Evolutionary conservation across 495 filamentous ascomycete genomes (phyloP).

Genomic region (Lasiosphaeria miniovina): DNA sequence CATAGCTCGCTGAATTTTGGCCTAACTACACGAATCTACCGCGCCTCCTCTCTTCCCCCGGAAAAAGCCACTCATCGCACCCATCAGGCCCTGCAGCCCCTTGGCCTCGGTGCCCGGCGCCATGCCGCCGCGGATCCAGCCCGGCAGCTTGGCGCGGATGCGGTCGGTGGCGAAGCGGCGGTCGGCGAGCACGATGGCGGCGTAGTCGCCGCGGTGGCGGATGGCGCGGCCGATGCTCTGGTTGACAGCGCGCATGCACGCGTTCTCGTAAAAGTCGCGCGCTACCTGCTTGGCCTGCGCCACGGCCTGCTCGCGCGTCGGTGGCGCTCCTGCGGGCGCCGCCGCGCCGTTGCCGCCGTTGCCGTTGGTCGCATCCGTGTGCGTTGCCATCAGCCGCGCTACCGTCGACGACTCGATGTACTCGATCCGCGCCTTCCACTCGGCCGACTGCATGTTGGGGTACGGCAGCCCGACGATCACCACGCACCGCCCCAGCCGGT

Average conservation of each 20-base stretch:
- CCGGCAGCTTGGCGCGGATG: slow-evolving; percentile 76
- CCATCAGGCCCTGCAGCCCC: slow-evolving; percentile 53
- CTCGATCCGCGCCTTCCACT: slow-evolving; percentile 88
- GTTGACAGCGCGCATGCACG: slow-evolving; percentile 95
- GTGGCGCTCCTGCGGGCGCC: neutral
- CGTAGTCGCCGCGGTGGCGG: slow-evolving; percentile 82
- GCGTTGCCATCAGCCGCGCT: slow-evolving; percentile 35
- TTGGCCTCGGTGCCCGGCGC: slow-evolving; percentile 43
- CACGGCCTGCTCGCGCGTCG: slow-evolving; percentile 19
- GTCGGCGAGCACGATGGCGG: slow-evolving; percentile 83
- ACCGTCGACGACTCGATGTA: slow-evolving; percentile 67
- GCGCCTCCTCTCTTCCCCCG: slow-evolving; percentile 35
- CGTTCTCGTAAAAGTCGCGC: slow-evolving; percentile 88
- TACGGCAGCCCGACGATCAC: slow-evolving; percentile 89
- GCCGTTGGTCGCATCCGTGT: slow-evolving; percentile 24
- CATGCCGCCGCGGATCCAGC: slow-evolving; percentile 75
- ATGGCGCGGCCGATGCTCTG: slow-evolving; percentile 94
- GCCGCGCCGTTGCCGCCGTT: neutral
- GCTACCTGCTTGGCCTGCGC: slow-evolving; percentile 61
- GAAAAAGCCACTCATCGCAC: slow-evolving; percentile 55
- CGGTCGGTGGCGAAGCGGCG: slow-evolving; percentile 64
- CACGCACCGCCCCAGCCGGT: slow-evolving; percentile 82
- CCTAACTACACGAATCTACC: neutral
- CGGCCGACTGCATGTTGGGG: slow-evolving; percentile 82
- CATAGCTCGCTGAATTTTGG: too few relatives aligned